These are phyloP conservation scores for Jaapia argillacea DNA, from an alignment of 768 basidiomycete species.

Conservation along the genomic window DNA sequence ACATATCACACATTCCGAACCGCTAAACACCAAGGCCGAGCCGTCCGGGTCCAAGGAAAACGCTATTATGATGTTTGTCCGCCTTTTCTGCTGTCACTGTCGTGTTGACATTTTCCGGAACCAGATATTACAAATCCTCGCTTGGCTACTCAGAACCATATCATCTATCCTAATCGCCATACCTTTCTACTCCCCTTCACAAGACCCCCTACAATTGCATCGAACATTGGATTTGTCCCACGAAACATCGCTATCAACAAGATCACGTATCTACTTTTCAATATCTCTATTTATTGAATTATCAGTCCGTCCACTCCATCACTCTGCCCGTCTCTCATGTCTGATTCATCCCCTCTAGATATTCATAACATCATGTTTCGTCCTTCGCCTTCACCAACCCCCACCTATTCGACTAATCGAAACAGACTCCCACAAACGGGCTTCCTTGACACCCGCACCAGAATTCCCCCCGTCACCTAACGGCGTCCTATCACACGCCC, in stretches of 20 bases:
- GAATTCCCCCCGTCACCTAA: conserved; percentile 13
- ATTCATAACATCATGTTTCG: conserved; percentile 36
- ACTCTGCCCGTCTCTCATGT: too few relatives aligned
- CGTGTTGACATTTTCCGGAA: neutral
- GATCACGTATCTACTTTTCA: conserved; percentile 36
- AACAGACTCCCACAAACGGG: conserved; percentile 24
- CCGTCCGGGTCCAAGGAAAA: conserved; percentile 59
- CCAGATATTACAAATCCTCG: conserved; percentile 48
- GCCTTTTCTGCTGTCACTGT: conserved; percentile 1
- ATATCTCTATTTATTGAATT: conserved; percentile 23
- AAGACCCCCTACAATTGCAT: conserved; percentile 27
- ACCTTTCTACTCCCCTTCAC: conserved; percentile 28
- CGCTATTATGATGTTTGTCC: conserved; percentile 53
- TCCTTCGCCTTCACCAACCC: conserved; percentile 56
- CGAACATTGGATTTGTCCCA: neutral
- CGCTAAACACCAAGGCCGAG: conserved; percentile 61
- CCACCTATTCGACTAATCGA: conserved; percentile 64
- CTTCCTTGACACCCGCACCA: conserved; percentile 28
- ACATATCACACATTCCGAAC: conserved; percentile 54
- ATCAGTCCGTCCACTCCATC: too few relatives aligned
- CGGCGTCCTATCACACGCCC: conserved; percentile 9
- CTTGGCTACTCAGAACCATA: conserved; percentile 47
- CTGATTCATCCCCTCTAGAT: too few relatives aligned
- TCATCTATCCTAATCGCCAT: conserved; percentile 37
- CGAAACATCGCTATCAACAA: conserved; percentile 14